Evolutionary conservation across 2,329 filamentous ascomycete genomes (phyloP).

Genomic region (Ophiostoma perfectum): DNA sequence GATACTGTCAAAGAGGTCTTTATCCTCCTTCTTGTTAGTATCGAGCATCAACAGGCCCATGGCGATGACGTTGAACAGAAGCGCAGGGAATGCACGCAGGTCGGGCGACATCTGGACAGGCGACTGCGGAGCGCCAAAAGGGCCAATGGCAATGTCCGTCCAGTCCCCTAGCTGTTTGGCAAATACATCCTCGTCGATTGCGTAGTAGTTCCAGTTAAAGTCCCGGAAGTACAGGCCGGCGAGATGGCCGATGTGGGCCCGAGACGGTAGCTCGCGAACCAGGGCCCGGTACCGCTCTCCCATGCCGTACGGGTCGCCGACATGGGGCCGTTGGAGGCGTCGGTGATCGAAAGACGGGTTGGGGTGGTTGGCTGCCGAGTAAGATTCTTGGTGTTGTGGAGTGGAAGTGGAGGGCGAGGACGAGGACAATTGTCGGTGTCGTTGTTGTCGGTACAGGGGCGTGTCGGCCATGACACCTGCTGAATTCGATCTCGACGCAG

Average conservation of each 20-base stretch:
- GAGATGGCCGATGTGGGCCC: conserved; percentile 44
- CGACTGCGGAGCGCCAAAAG: conserved; percentile 47
- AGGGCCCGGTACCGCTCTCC: conserved; percentile 39
- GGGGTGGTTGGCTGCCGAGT: conserved; percentile 17
- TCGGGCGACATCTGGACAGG: conserved; percentile 47
- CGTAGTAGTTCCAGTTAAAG: conserved; percentile 55
- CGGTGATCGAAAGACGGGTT: not conserved
- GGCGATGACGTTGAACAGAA: conserved; percentile 56
- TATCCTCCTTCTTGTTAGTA: conserved; percentile 37
- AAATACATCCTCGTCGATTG: conserved; percentile 51
- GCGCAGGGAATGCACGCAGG: conserved; percentile 52
- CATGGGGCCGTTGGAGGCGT: conserved; percentile 30
- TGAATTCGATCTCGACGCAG: not conserved
- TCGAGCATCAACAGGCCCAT: conserved; percentile 50
- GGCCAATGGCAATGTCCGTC: conserved; percentile 40
- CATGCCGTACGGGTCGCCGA: conserved; percentile 47
- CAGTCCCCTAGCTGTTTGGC: conserved; percentile 48
- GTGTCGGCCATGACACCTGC: not conserved
- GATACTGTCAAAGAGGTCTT: conserved; percentile 46
- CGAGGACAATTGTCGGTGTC: not conserved
- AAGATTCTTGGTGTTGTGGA: not conserved
- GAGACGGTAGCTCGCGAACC: conserved; percentile 53
- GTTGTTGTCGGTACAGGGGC: not conserved
- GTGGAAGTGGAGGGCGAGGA: not conserved
- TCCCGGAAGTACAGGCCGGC: conserved; percentile 49